Evolutionary conservation across 345 rosid genomes (phyloP).

Genomic region (Sonneratia caseolaris): DNA sequence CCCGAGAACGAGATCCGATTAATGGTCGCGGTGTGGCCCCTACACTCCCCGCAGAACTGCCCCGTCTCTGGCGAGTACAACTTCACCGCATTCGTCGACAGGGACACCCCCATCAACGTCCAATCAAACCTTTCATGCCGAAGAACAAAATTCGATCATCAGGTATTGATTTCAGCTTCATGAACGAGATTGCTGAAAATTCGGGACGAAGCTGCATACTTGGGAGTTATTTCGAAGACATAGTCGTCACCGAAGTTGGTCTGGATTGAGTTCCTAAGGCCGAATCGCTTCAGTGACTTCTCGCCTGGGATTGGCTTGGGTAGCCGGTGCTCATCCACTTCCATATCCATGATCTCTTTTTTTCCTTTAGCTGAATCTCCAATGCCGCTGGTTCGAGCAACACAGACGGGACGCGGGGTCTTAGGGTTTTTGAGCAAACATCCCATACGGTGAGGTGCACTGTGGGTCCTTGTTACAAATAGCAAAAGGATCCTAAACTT

Average conservation of each 20-base stretch:
- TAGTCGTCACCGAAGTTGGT: slow-evolving; percentile 85
- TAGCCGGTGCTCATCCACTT: slow-evolving; percentile 29
- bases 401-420: neutral
- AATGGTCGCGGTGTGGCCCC: slow-evolving; percentile 58
- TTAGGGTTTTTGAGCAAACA: slow-evolving; percentile 1
- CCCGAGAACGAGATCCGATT: slow-evolving; percentile 61
- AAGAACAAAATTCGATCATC: neutral
- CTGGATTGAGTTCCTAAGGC: slow-evolving; percentile 60
- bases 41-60: slow-evolving; percentile 76
- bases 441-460: neutral
- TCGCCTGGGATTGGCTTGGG: neutral
- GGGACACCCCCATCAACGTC: slow-evolving; percentile 80
- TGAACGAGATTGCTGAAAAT: neutral
- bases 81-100: slow-evolving; percentile 71
- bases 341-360: slow-evolving; percentile 48
- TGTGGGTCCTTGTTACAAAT: neutral
- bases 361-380: slow-evolving; percentile 5
- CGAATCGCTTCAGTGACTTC: slow-evolving; percentile 37
- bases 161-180: neutral
- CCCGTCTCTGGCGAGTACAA: slow-evolving; percentile 79
- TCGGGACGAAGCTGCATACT: slow-evolving; percentile 23
- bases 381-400: neutral
- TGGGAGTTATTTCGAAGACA: slow-evolving; percentile 76
- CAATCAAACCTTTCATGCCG: slow-evolving; percentile 53
- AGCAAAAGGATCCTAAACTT: neutral